These are phyloP conservation scores for Ilyonectria robusta DNA, from an alignment of 2,329 filamentous ascomycete genomes.

Conservation along the genomic window DNA sequence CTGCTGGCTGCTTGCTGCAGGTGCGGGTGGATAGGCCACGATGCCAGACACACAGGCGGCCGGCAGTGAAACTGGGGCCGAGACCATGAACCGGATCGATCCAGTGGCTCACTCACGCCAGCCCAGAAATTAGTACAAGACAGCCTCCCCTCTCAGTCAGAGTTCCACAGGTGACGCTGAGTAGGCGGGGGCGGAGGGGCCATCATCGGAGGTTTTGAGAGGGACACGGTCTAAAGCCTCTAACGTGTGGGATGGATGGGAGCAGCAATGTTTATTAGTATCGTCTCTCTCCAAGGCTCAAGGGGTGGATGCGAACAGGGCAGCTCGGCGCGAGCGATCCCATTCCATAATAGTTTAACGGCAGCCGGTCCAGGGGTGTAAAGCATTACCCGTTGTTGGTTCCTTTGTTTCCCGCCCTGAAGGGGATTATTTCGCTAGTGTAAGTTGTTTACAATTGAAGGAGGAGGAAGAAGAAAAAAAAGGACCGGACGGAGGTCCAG, in stretches of 20 bases:
- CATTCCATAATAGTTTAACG: constrained; percentile 38
- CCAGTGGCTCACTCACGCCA: background rate
- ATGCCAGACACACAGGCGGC: constrained; percentile 21
- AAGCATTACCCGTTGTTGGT: constrained; percentile 26
- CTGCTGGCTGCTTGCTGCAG: constrained; percentile 18
- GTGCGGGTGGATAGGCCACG: constrained; percentile 9
- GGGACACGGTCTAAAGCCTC: constrained; percentile 3
- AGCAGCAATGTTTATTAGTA: background rate
- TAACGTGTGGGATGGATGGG: constrained; percentile 15
- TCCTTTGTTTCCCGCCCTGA: constrained; percentile 17
- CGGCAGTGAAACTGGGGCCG: constrained; percentile 23
- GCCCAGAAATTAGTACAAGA: background rate
- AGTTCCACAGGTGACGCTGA: constrained; percentile 16
- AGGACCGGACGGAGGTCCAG: constrained; percentile 28
- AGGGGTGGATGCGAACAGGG: constrained; percentile 6
- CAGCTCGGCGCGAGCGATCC: constrained; percentile 40
- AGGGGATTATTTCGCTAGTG: constrained; percentile 12
- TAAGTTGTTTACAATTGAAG: constrained; percentile 9
- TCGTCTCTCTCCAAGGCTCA: background rate
- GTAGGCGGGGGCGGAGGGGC: constrained; percentile 7
- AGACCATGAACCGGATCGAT: constrained; percentile 26
- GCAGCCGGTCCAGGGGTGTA: constrained; percentile 33
- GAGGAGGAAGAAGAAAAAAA: constrained; percentile 19
- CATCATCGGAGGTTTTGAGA: constrained; percentile 5
- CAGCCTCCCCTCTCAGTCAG: background rate